A percentile compares a stretch with the other conserved stretches of the same genome.
Evolutionary conservation across 257 asterid genomes (phyloP).

Genomic region (Solanum sparsipilum): DNA sequence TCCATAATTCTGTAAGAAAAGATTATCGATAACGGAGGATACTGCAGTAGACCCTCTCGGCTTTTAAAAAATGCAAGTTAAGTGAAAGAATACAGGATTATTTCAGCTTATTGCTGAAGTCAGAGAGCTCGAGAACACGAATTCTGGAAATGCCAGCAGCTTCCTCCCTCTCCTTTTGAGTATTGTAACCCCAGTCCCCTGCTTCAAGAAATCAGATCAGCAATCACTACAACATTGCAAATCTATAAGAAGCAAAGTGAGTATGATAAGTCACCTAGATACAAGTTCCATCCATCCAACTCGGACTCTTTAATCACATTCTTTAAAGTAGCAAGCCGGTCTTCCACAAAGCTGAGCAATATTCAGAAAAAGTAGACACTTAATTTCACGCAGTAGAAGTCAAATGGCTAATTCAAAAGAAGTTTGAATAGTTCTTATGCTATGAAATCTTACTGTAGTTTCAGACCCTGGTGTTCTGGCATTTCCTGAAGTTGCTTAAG

Average conservation of each 20-base stretch:
- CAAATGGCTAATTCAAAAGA: not conserved
- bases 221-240: not conserved
- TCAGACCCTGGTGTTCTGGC: slow-evolving; percentile 84
- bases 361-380: not conserved
- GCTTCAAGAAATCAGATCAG: slow-evolving; percentile 16
- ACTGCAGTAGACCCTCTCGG: not conserved
- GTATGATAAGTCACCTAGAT: slow-evolving; percentile 45
- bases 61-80: not conserved
- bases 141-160: slow-evolving; percentile 68
- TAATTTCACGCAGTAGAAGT: not conserved
- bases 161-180: slow-evolving; percentile 70
- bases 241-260: not conserved
- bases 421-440: not conserved
- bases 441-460: slow-evolving; percentile 59
- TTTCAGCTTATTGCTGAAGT: slow-evolving; percentile 76
- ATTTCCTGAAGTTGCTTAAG: slow-evolving; percentile 81
- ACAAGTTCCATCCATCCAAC: slow-evolving; percentile 74
- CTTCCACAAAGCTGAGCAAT: slow-evolving; percentile 79
- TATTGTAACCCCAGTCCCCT: slow-evolving; percentile 98
- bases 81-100: slow-evolving; percentile 20
- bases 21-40: not conserved
- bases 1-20: not conserved
- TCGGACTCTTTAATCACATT: slow-evolving; percentile 83
- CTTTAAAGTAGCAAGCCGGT: slow-evolving; percentile 73
- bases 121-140: slow-evolving; percentile 54